A percentile compares a stretch with the other conserved stretches of the same genome.
Evolutionary conservation across 2,329 filamentous ascomycete species (phyloP).

Genomic region (Cercospora sesami): DNA sequence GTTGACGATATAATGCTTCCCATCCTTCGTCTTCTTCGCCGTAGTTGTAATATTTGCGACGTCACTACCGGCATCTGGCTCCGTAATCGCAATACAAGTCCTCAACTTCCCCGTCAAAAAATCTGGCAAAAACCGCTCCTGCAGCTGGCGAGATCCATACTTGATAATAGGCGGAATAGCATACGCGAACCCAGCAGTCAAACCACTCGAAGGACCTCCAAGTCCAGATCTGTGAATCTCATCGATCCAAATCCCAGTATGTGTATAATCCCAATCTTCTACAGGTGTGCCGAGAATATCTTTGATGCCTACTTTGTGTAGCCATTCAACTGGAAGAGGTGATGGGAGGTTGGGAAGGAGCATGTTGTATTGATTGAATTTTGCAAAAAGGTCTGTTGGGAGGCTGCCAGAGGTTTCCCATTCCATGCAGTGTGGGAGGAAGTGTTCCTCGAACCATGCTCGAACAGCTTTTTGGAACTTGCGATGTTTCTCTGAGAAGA

Average conservation of each 20-base stretch:
- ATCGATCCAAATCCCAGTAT: constrained; percentile 67
- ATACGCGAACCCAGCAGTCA: constrained; percentile 70
- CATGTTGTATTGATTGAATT: constrained; percentile 66
- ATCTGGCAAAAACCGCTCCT: constrained; percentile 66
- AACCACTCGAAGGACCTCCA: constrained; percentile 59
- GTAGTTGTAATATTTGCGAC: constrained; percentile 71
- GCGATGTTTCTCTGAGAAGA: constrained; percentile 27
- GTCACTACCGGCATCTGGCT: constrained; percentile 70
- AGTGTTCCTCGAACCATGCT: constrained; percentile 30
- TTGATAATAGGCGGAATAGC: constrained; percentile 70
- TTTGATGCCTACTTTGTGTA: constrained; percentile 64
- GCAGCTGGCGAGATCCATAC: constrained; percentile 61
- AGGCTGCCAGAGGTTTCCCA: constrained; percentile 28
- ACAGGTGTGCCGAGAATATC: constrained; percentile 67
- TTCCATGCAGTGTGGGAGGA: constrained; percentile 27
- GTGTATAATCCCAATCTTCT: constrained; percentile 71
- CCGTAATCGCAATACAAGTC: constrained; percentile 74
- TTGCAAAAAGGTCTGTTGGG: constrained; percentile 62
- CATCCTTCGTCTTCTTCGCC: constrained; percentile 61
- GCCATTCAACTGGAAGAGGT: constrained; percentile 66
- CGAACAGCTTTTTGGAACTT: constrained; percentile 27
- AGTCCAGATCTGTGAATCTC: constrained; percentile 69
- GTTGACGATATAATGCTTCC: constrained; percentile 68
- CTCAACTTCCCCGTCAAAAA: constrained; percentile 66
- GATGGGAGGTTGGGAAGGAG: constrained; percentile 68